A percentile compares a stretch with the other conserved stretches of the same genome.
Conservation (phyloP, 306 rosid genomes). For the Mucuna pruriens region DNA sequence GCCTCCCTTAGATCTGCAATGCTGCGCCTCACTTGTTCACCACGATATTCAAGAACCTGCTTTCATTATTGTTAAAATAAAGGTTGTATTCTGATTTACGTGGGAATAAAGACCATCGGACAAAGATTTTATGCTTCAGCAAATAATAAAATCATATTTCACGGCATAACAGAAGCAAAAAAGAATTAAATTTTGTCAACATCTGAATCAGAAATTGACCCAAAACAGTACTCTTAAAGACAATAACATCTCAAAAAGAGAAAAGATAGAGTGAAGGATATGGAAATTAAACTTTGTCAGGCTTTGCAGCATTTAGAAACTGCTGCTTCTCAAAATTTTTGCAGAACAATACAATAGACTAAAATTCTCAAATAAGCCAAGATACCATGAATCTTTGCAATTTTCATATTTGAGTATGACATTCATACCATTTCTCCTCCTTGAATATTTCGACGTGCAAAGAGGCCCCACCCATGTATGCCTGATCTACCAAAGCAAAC, state of each 20-base stretch:
- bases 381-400: conserved; percentile 3
- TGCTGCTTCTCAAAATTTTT: neutral
- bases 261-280: neutral
- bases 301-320: neutral
- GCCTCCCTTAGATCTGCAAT: conserved; percentile 85
- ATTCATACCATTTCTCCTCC: conserved; percentile 90
- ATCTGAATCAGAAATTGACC: neutral
- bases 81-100: conserved; percentile 28
- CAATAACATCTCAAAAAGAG: neutral
- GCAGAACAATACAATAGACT: neutral
- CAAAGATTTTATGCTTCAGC: neutral
- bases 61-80: conserved; percentile 30
- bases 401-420: conserved; percentile 23
- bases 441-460: conserved; percentile 82
- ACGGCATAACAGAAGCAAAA: conserved; percentile 3
- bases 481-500: conserved; percentile 96
- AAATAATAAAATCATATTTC: neutral
- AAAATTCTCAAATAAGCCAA: conserved; percentile 11
- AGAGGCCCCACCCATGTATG: conserved; percentile 98
- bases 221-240: neutral
- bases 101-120: conserved; percentile 8
- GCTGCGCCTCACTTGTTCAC: conserved; percentile 85
- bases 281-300: neutral
- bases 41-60: conserved; percentile 95
- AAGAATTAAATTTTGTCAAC: neutral